A percentile compares a stretch with the other conserved stretches of the same genome.
Evolutionary conservation across 176 grass and related monocot genomes (phyloP).

Genomic region (Ensete glaucum): DNA sequence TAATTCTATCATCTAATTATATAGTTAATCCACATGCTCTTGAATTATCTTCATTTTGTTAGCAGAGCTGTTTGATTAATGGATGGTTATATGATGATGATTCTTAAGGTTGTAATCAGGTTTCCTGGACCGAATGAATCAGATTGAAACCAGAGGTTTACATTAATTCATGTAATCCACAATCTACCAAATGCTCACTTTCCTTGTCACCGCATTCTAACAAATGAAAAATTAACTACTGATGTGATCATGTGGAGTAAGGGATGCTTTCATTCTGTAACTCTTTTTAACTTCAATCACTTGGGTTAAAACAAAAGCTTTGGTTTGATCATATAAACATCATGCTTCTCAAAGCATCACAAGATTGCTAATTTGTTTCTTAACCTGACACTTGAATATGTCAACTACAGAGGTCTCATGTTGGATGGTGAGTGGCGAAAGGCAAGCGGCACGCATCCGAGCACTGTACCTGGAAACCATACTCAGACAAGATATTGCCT

Average conservation of each 20-base stretch:
- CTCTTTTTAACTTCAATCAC: no score
- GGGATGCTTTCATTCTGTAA: no score
- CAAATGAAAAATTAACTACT: no score
- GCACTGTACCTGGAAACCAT: slow-evolving; percentile 30
- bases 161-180: no score
- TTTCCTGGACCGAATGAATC: neutral
- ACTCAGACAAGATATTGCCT: slow-evolving; percentile 41
- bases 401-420: slow-evolving; percentile 30
- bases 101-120: neutral
- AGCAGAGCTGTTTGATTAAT: neutral
- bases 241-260: no score
- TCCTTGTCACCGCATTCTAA: no score
- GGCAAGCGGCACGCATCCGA: slow-evolving; percentile 32
- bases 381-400: neutral
- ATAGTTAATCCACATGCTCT: neutral
- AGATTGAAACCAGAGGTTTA: no score
- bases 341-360: neutral
- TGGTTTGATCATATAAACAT: neutral
- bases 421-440: slow-evolving; percentile 40
- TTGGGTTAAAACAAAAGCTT: no score
- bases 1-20: neutral
- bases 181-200: no score
- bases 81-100: neutral
- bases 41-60: neutral
- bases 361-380: neutral